Evolutionary conservation across 2,329 filamentous ascomycete species (phyloP), one percentile per base, ranked within the genome.

Genomic region (Fusarium sp.): DNA sequence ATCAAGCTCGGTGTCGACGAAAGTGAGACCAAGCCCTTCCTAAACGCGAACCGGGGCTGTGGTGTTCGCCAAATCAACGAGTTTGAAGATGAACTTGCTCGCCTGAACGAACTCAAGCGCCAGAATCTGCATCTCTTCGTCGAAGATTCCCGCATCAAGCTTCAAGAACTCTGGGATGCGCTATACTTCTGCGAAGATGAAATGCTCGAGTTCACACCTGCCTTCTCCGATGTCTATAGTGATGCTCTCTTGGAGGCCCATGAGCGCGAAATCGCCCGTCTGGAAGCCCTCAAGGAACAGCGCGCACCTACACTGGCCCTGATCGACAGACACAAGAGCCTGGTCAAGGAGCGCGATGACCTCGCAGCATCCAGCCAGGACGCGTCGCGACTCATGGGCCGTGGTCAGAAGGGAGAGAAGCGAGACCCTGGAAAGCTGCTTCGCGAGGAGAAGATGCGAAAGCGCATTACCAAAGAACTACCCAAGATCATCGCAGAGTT

Each of bases 381-480:
- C 78, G 94, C 96, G 15, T 97, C 95, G 8, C 90, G 96, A 43
- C 84, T 99, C 28, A 94, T 98, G 90, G 88, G 89, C 73, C 93
- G 95, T 62, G 94, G 94, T 4, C 90, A 93, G 70, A 97, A 97
- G 81, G 95, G 95, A 54, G 95, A 98, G 81, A 93, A 90, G 79
- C 92, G 96, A 66, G 96, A 99, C 75, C 96, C 96, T 4, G 95
- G 94, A 49, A 96, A 97, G 80, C 85, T 99, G 17, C 84, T 99
- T 51, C 88, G 96, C 28, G 96, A 99, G 76, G 96, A 99, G 81
- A 99, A 98, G 86, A 97, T 97, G 93, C 89, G 96, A 62, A 99
- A 99, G 86, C 88, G 94, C 58, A 97, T 99, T 65, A 87, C 94
- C 24, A 99, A 98, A 79, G 96, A 99, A 75, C 83, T 99, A 28